Evolutionary conservation across 306 rosid genomes (phyloP).

Genomic region (Corylus heterophylla): DNA sequence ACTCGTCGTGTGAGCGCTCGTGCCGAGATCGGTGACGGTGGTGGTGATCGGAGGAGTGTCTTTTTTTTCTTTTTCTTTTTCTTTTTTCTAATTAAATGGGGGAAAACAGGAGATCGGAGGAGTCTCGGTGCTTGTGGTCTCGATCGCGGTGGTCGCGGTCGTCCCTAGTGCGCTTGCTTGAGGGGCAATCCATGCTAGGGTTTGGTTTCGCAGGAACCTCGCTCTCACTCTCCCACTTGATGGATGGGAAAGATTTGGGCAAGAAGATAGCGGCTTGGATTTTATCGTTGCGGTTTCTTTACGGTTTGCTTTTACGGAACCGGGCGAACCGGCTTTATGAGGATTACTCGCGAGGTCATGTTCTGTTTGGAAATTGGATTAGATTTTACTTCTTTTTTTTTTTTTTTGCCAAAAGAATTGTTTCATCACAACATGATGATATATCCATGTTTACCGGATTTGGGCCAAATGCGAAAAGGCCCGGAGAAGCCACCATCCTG

Average conservation of each 20-base stretch:
- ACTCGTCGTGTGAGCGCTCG: slow-evolving; percentile 44
- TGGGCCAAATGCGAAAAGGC: too few relatives aligned
- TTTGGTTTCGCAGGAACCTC: slow-evolving; percentile 18
- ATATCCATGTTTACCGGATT: too few relatives aligned
- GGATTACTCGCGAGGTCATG: too few relatives aligned
- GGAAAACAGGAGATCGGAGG: slow-evolving; percentile 17
- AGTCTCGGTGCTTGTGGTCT: slow-evolving; percentile 8
- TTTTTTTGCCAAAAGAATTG: too few relatives aligned
- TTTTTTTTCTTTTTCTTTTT: slow-evolving; percentile 24
- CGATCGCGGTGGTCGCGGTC: slow-evolving; percentile 43
- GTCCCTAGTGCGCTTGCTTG: slow-evolving; percentile 54
- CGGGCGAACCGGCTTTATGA: background rate
- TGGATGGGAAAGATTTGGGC: background rate
- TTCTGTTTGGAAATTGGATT: too few relatives aligned
- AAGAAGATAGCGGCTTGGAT: background rate
- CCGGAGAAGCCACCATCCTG: too few relatives aligned
- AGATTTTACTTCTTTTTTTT: too few relatives aligned
- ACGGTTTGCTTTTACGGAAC: background rate
- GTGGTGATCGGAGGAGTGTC: slow-evolving; percentile 49
- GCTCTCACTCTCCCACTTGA: slow-evolving; percentile 9
- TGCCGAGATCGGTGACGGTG: slow-evolving; percentile 56
- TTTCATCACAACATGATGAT: too few relatives aligned
- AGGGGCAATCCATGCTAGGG: slow-evolving; percentile 60
- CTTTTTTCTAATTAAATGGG: too few relatives aligned
- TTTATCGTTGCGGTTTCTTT: background rate